Conservation (phyloP, 169 alveolate genomes). For the Amoebophrya sp. region DNA sequence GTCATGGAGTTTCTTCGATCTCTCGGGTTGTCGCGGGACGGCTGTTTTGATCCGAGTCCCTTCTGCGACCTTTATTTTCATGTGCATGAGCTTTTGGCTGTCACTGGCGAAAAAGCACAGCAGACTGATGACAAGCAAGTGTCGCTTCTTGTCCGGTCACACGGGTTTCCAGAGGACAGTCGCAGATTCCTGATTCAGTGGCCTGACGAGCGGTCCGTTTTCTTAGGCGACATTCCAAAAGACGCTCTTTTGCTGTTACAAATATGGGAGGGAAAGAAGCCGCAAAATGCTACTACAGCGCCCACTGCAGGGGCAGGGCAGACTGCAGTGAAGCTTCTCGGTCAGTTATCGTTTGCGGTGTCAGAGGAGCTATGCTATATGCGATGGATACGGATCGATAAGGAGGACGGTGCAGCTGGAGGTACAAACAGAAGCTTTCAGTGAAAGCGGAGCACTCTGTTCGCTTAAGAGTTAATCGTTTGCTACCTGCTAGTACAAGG, state of each 20-base stretch:
- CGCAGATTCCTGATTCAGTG: background rate
- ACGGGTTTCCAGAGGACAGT: background rate
- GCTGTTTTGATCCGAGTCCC: background rate
- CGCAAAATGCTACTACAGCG: background rate
- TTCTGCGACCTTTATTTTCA: background rate
- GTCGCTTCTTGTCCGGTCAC: background rate
- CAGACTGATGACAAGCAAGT: background rate
- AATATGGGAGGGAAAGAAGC: background rate
- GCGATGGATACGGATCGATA: too few species aligned
- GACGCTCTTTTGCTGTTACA: background rate
- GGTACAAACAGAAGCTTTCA: too few species aligned
- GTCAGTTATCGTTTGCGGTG: background rate
- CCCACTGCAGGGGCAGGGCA: too few species aligned
- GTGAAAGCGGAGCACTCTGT: too few species aligned
- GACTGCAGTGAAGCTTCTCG: too few species aligned
- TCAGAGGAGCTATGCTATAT: background rate
- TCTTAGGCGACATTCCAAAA: background rate
- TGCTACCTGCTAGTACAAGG: too few species aligned
- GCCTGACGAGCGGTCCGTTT: background rate
- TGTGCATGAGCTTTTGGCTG: background rate
- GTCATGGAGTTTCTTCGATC: background rate
- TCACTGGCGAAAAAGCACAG: background rate
- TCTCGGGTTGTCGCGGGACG: background rate
- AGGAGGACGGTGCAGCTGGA: too few species aligned
- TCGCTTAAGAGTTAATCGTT: too few species aligned